Percentiles rank a stretch among this genome's conserved stretches.
These are phyloP conservation scores for Alternaria atra DNA, from an alignment of 2,329 filamentous ascomycete genomes.

Conservation along the genomic window DNA sequence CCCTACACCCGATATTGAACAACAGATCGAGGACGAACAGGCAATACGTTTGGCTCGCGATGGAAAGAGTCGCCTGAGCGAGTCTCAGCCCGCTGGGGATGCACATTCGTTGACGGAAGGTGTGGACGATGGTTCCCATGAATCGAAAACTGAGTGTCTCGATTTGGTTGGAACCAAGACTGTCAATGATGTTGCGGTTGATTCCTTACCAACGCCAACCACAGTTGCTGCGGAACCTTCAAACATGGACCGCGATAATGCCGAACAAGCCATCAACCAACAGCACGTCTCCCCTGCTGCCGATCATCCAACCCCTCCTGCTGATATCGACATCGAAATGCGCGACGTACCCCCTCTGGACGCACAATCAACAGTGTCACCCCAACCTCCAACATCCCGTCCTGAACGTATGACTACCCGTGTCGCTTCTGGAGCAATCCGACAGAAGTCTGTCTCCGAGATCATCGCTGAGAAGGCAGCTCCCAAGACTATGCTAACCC, in stretches of 20 bases:
- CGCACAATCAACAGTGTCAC: constrained; percentile 25
- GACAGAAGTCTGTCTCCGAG: constrained; percentile 77
- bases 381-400: constrained; percentile 29
- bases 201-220: constrained; percentile 49
- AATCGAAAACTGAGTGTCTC: constrained; percentile 11
- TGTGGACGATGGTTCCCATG: constrained; percentile 29
- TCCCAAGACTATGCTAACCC: constrained; percentile 55
- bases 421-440: constrained; percentile 74
- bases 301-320: constrained; percentile 49
- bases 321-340: constrained; percentile 49
- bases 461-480: constrained; percentile 69
- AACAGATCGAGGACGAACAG: constrained; percentile 65
- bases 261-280: constrained; percentile 21
- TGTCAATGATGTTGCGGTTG: constrained; percentile 32
- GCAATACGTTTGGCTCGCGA: constrained; percentile 50
- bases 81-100: constrained; percentile 21
- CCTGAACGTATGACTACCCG: constrained; percentile 71
- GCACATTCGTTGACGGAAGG: constrained; percentile 35
- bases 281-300: constrained; percentile 21
- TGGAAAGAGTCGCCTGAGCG: constrained; percentile 39
- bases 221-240: constrained; percentile 46
- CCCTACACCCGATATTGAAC: constrained; percentile 66
- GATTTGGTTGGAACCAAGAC: constrained; percentile 20
- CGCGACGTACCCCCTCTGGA: constrained; percentile 32
- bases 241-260: constrained; percentile 31